These are phyloP conservation scores for Rubia peregrina DNA, from an alignment of 305 asterid genomes.

Conservation along the genomic window DNA sequence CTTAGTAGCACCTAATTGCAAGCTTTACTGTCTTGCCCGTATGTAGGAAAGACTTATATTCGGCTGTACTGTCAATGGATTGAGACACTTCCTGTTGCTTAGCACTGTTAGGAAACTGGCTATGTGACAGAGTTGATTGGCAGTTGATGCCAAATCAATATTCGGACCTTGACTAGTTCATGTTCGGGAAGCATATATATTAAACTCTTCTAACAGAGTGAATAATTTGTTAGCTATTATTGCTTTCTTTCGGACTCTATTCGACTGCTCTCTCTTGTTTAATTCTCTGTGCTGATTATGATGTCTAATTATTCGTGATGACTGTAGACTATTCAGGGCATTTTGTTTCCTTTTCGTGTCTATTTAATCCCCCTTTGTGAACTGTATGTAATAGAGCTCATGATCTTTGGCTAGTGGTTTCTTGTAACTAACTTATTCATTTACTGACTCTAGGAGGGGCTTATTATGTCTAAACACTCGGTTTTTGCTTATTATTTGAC, in stretches of 20 bases:
- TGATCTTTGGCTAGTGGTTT: background rate
- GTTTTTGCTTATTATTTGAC: conserved; percentile 7
- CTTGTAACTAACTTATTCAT: background rate
- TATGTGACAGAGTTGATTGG: conserved; percentile 32
- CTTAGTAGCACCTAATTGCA: conserved; percentile 37
- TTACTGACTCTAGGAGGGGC: conserved; percentile 2
- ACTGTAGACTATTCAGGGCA: background rate
- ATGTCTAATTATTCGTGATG: conserved; percentile 3
- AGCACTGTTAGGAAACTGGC: conserved; percentile 40
- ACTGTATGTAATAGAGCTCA: background rate
- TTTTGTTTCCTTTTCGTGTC: background rate
- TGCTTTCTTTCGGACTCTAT: background rate
- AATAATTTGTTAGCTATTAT: background rate
- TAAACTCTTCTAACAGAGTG: conserved; percentile 8
- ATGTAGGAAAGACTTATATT: conserved; percentile 55
- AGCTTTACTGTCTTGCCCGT: conserved; percentile 45
- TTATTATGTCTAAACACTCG: background rate
- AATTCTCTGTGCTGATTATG: background rate
- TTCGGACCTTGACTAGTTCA: conserved; percentile 23
- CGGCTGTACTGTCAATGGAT: conserved; percentile 30
- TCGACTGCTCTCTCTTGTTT: conserved; percentile 12
- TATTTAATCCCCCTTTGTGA: background rate
- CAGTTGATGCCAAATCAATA: conserved; percentile 15
- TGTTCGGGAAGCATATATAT: conserved; percentile 14
- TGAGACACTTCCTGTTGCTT: conserved; percentile 44